Conservation (phyloP, 129 eudicot genomes). For the Centrapalus pauciflorus region DNA sequence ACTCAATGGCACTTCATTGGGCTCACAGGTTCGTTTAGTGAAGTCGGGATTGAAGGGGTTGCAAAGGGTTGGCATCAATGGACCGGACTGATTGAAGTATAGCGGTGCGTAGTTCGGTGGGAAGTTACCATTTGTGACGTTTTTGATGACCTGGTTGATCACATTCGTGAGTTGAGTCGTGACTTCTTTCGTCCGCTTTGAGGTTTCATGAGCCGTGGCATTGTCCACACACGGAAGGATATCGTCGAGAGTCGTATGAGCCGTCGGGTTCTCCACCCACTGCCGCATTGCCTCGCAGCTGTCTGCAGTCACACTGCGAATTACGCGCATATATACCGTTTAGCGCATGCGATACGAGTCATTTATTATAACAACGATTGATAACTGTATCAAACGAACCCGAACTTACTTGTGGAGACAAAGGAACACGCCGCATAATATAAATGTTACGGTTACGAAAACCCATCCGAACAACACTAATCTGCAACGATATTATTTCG, state of each 20-base stretch:
- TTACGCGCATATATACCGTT: background rate
- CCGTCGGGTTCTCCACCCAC: slow-evolving; percentile 82
- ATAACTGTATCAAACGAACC: no score
- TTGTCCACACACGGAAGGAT: slow-evolving; percentile 93
- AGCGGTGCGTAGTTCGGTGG: slow-evolving; percentile 51
- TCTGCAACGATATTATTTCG: slow-evolving; percentile 50
- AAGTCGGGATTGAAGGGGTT: slow-evolving; percentile 67
- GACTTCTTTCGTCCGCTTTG: slow-evolving; percentile 69
- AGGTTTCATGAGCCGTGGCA: slow-evolving; percentile 75
- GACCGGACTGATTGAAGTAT: slow-evolving; percentile 93
- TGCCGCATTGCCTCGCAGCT: slow-evolving; percentile 89
- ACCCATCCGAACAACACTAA: slow-evolving; percentile 85
- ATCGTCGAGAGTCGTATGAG: slow-evolving; percentile 89
- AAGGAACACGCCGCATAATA: slow-evolving; percentile 85
- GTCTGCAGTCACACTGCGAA: slow-evolving; percentile 72
- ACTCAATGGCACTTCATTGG: slow-evolving; percentile 63
- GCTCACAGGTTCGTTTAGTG: slow-evolving; percentile 49
- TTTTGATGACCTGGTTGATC: slow-evolving; percentile 62
- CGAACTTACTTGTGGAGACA: slow-evolving; percentile 89
- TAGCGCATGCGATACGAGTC: background rate
- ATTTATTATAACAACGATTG: background rate
- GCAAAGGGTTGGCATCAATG: slow-evolving; percentile 72
- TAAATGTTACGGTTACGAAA: slow-evolving; percentile 71
- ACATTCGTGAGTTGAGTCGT: slow-evolving; percentile 62
- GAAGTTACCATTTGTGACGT: slow-evolving; percentile 63